Conservation (phyloP, 768 basidiomycete genomes). For the Calocybe indica region DNA sequence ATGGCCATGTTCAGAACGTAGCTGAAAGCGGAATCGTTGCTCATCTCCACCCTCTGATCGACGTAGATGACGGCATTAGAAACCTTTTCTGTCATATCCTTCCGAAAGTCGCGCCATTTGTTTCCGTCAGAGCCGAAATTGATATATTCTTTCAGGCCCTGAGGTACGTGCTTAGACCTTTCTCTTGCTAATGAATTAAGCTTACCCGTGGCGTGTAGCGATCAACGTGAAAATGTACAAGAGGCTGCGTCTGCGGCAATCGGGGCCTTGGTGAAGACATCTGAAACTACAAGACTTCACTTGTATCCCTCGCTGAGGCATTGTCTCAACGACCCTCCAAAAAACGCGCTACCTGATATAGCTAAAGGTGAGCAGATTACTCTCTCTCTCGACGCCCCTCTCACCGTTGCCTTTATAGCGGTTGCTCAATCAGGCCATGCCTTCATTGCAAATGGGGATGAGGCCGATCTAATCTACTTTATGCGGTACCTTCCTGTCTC, state of each 20-base stretch:
- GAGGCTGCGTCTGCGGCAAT: conserved; percentile 10
- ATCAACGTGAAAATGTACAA: conserved; percentile 5
- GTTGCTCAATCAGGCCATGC: conserved; percentile 12
- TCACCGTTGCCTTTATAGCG: conserved; percentile 3
- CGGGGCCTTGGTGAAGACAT: conserved; percentile 11
- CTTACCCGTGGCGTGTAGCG: background rate
- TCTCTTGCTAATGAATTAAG: background rate
- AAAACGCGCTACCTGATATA: conserved; percentile 2
- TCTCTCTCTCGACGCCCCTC: background rate
- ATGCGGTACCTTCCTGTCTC: conserved; percentile 6
- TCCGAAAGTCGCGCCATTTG: conserved; percentile 12
- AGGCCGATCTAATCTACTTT: conserved; percentile 9
- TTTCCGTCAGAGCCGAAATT: conserved; percentile 10
- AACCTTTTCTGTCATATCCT: conserved; percentile 12
- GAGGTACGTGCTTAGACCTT: conserved; percentile 3
- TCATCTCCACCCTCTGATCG: conserved; percentile 7
- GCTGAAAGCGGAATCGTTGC: conserved; percentile 7
- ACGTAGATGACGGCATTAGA: conserved; percentile 9
- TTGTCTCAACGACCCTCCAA: conserved; percentile 8
- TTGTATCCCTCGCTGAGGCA: conserved; percentile 10
- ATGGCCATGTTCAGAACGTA: conserved; percentile 12
- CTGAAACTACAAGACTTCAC: conserved; percentile 9
- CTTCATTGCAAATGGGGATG: conserved; percentile 10
- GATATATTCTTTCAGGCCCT: conserved; percentile 10
- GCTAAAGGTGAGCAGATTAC: conserved; percentile 9